A percentile compares a stretch with the other conserved stretches of the same genome.
Evolutionary conservation across 2,329 filamentous ascomycete species (phyloP).

Genomic region (Myriosclerotinia scirpicola): DNA sequence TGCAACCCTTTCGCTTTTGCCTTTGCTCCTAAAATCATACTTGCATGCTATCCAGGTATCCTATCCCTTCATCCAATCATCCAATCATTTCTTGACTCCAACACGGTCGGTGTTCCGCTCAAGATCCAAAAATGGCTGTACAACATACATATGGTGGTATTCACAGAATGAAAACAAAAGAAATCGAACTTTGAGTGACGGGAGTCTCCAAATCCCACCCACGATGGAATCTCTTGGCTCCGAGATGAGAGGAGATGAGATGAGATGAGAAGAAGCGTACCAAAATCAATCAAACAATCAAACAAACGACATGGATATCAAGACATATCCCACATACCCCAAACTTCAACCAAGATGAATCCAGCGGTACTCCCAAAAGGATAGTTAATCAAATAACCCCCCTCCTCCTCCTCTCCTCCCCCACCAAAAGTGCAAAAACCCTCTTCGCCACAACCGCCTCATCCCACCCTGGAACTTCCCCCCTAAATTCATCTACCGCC

Average conservation of each 20-base stretch:
- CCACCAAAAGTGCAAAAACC: slow-evolving; percentile 37
- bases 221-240: neutral
- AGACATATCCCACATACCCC: no score
- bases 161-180: neutral
- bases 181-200: neutral
- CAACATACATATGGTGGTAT: neutral
- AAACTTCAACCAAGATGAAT: neutral
- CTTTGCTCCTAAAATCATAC: slow-evolving; percentile 1
- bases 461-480: slow-evolving; percentile 39
- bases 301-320: neutral
- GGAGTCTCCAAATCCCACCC: neutral
- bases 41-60: neutral
- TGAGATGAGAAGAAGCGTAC: neutral
- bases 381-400: slow-evolving; percentile 1
- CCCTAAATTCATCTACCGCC: slow-evolving; percentile 40
- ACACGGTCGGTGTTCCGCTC: no score
- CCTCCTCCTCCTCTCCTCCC: slow-evolving; percentile 33
- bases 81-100: neutral
- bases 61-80: neutral
- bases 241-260: neutral
- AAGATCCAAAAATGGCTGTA: neutral
- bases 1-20: neutral
- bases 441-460: slow-evolving; percentile 39
- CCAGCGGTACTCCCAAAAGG: no score
- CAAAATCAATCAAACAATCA: neutral